Conservation (phyloP, 768 basidiomycete species). For the Podaxis sp. region DNA sequence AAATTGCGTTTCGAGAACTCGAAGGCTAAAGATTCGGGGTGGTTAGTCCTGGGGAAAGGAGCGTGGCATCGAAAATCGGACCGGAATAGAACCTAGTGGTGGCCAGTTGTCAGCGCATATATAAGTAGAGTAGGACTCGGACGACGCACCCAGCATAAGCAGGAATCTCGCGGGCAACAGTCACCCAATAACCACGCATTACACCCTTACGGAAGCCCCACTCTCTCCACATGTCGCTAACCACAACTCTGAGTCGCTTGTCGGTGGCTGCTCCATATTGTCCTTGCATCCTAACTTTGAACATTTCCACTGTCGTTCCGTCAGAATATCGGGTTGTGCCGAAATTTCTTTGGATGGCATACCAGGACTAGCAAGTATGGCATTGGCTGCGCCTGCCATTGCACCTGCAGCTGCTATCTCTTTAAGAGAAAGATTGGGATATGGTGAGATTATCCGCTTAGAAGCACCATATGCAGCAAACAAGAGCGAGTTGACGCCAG, state of each 20-base stretch:
- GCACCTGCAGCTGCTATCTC: slow-evolving; percentile 85
- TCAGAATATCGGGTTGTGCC: not conserved
- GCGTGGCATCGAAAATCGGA: slow-evolving; percentile 22
- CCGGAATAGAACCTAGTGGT: slow-evolving; percentile 65
- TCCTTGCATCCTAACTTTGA: slow-evolving; percentile 97
- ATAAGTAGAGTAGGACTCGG: not conserved
- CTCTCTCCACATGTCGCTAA: slow-evolving; percentile 79
- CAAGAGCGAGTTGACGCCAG: slow-evolving; percentile 93
- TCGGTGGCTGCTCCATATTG: slow-evolving; percentile 85
- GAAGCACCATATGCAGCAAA: slow-evolving; percentile 90
- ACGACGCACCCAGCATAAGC: slow-evolving; percentile 78
- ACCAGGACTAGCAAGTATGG: slow-evolving; percentile 91
- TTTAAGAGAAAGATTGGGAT: slow-evolving; percentile 74
- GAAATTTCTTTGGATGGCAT: slow-evolving; percentile 8
- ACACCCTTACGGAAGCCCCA: slow-evolving; percentile 88
- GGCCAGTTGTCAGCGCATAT: not conserved
- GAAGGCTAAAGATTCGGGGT: slow-evolving; percentile 54
- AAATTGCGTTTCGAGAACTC: slow-evolving; percentile 88
- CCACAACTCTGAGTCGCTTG: slow-evolving; percentile 71
- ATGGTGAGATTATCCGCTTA: slow-evolving; percentile 83
- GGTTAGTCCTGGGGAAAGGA: not conserved
- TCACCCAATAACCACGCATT: slow-evolving; percentile 99
- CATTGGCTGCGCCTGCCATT: slow-evolving; percentile 91
- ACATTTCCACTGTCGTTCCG: slow-evolving; percentile 78
- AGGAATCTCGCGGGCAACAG: slow-evolving; percentile 90